These are phyloP conservation scores for Erythrophleum fordii DNA, from an alignment of 306 rosid genomes.

Conservation along the genomic window DNA sequence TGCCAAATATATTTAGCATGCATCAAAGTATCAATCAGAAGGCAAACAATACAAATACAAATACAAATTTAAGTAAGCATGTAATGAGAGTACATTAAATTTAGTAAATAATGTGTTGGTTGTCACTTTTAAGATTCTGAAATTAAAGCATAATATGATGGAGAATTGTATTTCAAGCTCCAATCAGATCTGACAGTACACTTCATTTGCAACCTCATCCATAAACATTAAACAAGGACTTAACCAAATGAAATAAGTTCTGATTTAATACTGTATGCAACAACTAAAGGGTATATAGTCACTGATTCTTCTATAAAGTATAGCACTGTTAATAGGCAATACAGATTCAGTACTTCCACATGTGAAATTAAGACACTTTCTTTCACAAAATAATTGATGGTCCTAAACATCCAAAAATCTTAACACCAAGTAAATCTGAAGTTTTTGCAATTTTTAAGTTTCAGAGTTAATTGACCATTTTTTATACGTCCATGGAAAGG, in stretches of 20 bases:
- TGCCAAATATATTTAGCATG: neutral
- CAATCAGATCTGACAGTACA: neutral
- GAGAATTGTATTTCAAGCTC: neutral
- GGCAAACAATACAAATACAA: neutral
- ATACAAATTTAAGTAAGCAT: slow-evolving; percentile 4
- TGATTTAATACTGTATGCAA: too few relatives aligned
- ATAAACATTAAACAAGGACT: neutral
- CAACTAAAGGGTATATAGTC: too few relatives aligned
- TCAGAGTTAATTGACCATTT: neutral
- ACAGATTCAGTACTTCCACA: neutral
- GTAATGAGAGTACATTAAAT: slow-evolving; percentile 9
- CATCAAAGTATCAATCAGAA: slow-evolving; percentile 18
- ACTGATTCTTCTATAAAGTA: neutral
- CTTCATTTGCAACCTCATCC: slow-evolving; percentile 4
- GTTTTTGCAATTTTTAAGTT: neutral
- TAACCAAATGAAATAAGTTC: too few relatives aligned
- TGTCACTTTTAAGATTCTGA: neutral
- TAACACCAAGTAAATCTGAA: neutral
- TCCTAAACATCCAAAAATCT: neutral
- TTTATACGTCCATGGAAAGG: neutral
- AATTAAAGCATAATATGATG: neutral
- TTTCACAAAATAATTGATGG: neutral
- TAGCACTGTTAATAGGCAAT: neutral
- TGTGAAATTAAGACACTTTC: neutral
- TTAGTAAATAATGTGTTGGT: neutral